Percentiles rank a stretch among this genome's conserved stretches.
These are phyloP conservation scores for Penicillium coprophilum DNA, from an alignment of 495 filamentous ascomycete genomes.

Conservation along the genomic window DNA sequence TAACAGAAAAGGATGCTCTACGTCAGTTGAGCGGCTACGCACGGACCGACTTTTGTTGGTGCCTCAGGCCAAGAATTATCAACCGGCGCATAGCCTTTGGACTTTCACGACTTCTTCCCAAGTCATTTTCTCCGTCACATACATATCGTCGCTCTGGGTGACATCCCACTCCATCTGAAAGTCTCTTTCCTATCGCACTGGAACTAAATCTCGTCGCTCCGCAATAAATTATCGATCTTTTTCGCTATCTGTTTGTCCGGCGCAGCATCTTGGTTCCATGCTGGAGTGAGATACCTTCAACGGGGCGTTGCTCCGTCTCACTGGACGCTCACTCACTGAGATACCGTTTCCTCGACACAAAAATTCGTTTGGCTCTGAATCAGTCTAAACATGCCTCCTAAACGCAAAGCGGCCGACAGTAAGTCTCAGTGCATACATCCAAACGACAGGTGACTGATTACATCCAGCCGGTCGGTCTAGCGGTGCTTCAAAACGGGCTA, in stretches of 20 bases:
- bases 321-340: neutral
- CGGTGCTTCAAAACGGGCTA: conserved; percentile 62
- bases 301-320: conserved; percentile 21
- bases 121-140: neutral
- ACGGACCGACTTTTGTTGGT: conserved; percentile 4
- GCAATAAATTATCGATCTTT: neutral
- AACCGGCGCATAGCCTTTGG: neutral
- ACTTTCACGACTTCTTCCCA: neutral
- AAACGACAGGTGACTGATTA: conserved; percentile 29
- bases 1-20: conserved; percentile 24
- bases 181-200: neutral
- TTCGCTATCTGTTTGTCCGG: conserved; percentile 20
- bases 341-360: neutral
- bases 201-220: neutral
- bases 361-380: neutral
- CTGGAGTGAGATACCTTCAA: conserved; percentile 17
- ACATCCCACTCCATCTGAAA: neutral
- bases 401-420: conserved; percentile 72
- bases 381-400: conserved; percentile 60
- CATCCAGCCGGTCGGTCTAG: conserved; percentile 53
- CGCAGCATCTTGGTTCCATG: conserved; percentile 24
- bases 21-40: conserved; percentile 29
- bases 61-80: conserved; percentile 28
- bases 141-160: neutral
- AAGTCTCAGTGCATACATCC: conserved; percentile 4